Evolutionary conservation across 2,329 filamentous ascomycete genomes (phyloP).

Genomic region (Clarireedia monteithiana): DNA sequence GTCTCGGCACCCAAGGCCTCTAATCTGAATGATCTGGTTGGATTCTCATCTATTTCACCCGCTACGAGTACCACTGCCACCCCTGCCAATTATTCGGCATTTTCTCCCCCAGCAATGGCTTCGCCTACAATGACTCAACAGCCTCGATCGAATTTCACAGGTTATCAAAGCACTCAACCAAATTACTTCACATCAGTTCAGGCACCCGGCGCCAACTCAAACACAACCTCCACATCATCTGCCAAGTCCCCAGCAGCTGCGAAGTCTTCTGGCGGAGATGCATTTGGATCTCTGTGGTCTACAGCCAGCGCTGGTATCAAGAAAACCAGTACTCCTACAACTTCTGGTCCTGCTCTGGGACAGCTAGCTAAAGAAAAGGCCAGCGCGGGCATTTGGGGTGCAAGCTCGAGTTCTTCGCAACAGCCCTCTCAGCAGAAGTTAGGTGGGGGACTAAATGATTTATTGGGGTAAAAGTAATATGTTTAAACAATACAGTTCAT

Average conservation of each 20-base stretch:
- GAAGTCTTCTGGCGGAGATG: constrained; percentile 65
- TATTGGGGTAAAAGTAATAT: constrained; percentile 33
- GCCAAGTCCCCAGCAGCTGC: constrained; percentile 41
- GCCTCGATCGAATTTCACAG: constrained; percentile 41
- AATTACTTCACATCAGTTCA: constrained; percentile 93
- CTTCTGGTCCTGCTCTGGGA: constrained; percentile 71
- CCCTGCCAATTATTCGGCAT: constrained; percentile 57
- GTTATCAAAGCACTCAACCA: constrained; percentile 70
- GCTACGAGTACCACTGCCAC: constrained; percentile 49
- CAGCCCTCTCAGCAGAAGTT: constrained; percentile 26
- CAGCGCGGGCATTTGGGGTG: constrained; percentile 87
- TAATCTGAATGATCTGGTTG: constrained; percentile 72
- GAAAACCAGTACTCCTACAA: constrained; percentile 54
- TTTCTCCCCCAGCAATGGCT: constrained; percentile 40
- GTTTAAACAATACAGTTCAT: background rate
- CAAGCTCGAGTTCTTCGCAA: constrained; percentile 26
- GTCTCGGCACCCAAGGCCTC: constrained; percentile 75
- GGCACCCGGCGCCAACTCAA: constrained; percentile 32
- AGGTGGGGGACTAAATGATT: constrained; percentile 35
- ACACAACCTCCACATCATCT: constrained; percentile 28
- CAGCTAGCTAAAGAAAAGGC: constrained; percentile 98
- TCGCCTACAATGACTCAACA: constrained; percentile 34
- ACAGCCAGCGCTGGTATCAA: constrained; percentile 63
- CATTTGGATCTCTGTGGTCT: constrained; percentile 80
- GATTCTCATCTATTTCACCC: constrained; percentile 74